Conservation (phyloP, 176 grass and related monocot species). For the Bonia amplexicaulis region DNA sequence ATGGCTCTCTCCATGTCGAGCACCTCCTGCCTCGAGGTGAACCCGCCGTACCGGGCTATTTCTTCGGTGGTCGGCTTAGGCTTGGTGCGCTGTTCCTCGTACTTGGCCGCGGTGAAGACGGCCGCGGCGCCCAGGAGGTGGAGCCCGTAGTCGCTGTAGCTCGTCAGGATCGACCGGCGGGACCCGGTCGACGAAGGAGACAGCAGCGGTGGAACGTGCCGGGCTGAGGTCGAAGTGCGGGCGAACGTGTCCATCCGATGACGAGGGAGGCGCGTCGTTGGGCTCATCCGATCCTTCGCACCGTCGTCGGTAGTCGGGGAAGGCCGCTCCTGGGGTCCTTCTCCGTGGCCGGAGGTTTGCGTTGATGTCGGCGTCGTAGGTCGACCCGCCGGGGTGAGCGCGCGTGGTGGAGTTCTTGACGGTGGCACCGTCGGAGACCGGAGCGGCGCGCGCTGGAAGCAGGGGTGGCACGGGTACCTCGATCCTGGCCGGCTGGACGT, state of each 20-base stretch:
- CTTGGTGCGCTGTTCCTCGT: background rate
- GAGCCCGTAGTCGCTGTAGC: background rate
- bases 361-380: slow-evolving; percentile 15
- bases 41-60: background rate
- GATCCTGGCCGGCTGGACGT: background rate
- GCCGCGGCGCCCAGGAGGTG: background rate
- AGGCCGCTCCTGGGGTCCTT: background rate
- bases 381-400: background rate
- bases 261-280: background rate
- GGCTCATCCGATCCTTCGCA: background rate
- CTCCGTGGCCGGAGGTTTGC: slow-evolving; percentile 11
- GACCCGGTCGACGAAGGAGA: background rate
- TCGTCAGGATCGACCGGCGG: background rate
- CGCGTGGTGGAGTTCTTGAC: background rate
- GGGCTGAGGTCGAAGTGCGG: background rate
- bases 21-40: background rate
- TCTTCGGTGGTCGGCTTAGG: background rate
- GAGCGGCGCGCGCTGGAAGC: too few species aligned
- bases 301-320: background rate
- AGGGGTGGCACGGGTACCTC: background rate
- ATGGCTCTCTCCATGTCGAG: background rate
- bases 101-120: background rate
- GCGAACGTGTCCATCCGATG: background rate
- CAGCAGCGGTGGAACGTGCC: background rate
- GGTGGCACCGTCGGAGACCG: background rate